Evolutionary conservation across 1,139 yeast genomes (phyloP), one percentile per base, ranked within the genome.

Genomic region (Geotrichum klebahnii): DNA sequence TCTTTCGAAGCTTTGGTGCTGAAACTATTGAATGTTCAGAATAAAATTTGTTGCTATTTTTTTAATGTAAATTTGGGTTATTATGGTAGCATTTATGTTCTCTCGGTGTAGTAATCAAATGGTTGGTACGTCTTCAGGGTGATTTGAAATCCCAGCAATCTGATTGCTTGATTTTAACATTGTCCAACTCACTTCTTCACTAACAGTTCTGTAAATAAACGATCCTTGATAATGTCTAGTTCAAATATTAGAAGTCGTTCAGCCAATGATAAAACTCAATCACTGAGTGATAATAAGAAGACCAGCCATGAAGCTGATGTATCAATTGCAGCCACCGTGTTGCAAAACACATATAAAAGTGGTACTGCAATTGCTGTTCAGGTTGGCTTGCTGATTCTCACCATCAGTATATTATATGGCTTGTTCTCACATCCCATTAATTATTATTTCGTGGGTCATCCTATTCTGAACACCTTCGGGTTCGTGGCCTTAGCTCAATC

Each of bases 381-480:
- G 31, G 31, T 43, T 10, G 60, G 60, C 2, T 43, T 57, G 12
- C 16, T 56, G 10, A 26, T 51, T 14, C 43, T 56, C 34, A 38
- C 50, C 6, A 35, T 33, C 4, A 46, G 54, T 19, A 41, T 57
- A 17, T 53, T 49, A 22, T 55, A 56, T 42, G 56, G 53, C n/a
- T 52, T 59, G 14, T 40, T 57, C 34, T 50, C 55, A 12, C 49
- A 52, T 40, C 55, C 57, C 28, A 23, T 56, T 34, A 57, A 48
- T 29, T 45, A 56, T 34, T 50, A 57, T 24, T 61, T 61, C 43
- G 54, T 60, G 6, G 58, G 56, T 23, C 65, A 61, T 44, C 65
- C 65, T 10, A 35, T 58, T 3, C 53, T 57, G 51, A 61, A 61
- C 36, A 43, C 55, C 1, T 32, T 57, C 19, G 65, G 63, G 1